Evolutionary conservation across 2,329 filamentous ascomycete species (phyloP).

Genomic region (Epichloe typhina): DNA sequence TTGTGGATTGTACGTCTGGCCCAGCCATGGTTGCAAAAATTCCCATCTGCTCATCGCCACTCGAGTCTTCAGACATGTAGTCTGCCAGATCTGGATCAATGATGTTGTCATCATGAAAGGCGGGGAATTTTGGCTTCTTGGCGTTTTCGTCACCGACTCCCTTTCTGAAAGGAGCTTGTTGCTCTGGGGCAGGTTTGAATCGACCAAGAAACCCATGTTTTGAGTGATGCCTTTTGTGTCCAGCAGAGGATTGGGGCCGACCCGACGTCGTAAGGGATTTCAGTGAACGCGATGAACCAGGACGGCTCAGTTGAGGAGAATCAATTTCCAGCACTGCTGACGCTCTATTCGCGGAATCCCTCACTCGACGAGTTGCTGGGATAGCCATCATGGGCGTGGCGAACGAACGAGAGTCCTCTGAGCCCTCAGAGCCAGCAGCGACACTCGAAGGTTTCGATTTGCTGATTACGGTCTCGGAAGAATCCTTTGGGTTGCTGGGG

Average conservation of each 20-base stretch:
- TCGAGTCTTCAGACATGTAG: constrained; percentile 93
- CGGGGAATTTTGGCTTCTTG: constrained; percentile 57
- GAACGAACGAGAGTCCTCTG: constrained; percentile 38
- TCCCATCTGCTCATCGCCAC: constrained; percentile 81
- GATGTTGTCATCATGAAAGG: constrained; percentile 97
- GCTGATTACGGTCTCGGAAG: constrained; percentile 3
- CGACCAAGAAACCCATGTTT: constrained; percentile 72
- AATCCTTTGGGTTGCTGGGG: constrained; percentile 20
- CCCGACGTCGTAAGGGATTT: constrained; percentile 56
- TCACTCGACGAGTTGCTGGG: constrained; percentile 49
- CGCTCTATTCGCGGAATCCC: constrained; percentile 62
- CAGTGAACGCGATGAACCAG: constrained; percentile 83
- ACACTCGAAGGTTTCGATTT: constrained; percentile 14
- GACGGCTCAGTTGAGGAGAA: constrained; percentile 67
- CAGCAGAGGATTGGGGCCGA: constrained; percentile 58
- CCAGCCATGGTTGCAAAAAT: constrained; percentile 69
- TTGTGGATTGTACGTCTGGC: constrained; percentile 48
- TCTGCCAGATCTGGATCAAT: constrained; percentile 92
- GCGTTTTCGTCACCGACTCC: constrained; percentile 51
- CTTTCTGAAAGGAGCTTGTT: constrained; percentile 79
- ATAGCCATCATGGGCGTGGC: constrained; percentile 62
- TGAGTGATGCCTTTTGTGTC: constrained; percentile 79
- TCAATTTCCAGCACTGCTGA: constrained; percentile 88
- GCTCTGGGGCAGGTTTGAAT: constrained; percentile 56
- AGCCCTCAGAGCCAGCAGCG: constrained; percentile 26